Percentiles rank a stretch among this genome's conserved stretches.
Conservation (phyloP, 768 basidiomycete genomes). For the Vishniacozyma victoriae region DNA sequence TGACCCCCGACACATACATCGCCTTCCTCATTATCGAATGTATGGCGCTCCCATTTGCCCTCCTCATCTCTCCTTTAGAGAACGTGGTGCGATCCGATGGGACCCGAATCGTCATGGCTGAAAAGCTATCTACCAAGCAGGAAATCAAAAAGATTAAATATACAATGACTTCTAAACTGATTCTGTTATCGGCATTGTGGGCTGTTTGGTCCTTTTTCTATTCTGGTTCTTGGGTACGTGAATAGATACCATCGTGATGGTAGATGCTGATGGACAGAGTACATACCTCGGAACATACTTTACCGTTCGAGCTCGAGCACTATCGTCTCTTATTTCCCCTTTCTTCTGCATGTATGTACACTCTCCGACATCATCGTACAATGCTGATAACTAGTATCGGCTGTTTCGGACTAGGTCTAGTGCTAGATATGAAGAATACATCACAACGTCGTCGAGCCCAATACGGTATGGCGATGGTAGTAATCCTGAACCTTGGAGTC, state of each 20-base stretch:
- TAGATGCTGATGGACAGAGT: too few relatives aligned
- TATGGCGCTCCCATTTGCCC: slow-evolving; percentile 11
- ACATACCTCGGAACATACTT: slow-evolving; percentile 19
- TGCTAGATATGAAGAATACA: slow-evolving; percentile 9
- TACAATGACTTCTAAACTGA: slow-evolving; percentile 10
- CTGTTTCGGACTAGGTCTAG: slow-evolving; percentile 8
- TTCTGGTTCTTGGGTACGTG: too few relatives aligned
- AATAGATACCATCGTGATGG: too few relatives aligned
- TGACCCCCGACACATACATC: slow-evolving; percentile 10
- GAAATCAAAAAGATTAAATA: slow-evolving; percentile 6
- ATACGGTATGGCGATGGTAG: slow-evolving; percentile 11
- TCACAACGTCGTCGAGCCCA: slow-evolving; percentile 13
- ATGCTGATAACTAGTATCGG: slow-evolving; percentile 6
- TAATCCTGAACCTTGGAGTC: slow-evolving; percentile 9
- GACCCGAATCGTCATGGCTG: slow-evolving; percentile 9
- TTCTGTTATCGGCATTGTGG: slow-evolving; percentile 8
- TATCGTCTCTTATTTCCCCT: slow-evolving; percentile 26
- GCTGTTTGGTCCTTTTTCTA: slow-evolving; percentile 16
- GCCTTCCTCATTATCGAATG: slow-evolving; percentile 13
- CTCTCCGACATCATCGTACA: not conserved
- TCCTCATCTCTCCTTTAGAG: slow-evolving; percentile 8
- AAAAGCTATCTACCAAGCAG: slow-evolving; percentile 8
- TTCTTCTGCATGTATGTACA: too few relatives aligned
- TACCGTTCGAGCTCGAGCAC: slow-evolving; percentile 13
- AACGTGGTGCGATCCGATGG: slow-evolving; percentile 20